Conservation (phyloP, 108 stramenopile species). For the Epipyxis sp. region DNA sequence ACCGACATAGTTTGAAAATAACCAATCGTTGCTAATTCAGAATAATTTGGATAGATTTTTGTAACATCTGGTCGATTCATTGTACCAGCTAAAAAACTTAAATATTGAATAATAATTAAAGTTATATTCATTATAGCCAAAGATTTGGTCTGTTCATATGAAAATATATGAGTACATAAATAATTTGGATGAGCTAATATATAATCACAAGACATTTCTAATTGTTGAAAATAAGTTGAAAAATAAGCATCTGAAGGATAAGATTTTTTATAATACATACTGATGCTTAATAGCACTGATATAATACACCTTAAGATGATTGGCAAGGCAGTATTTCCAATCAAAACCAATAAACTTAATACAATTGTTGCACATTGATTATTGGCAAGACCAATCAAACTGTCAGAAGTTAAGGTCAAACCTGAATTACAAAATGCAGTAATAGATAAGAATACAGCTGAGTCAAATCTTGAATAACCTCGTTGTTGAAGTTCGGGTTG, state of each 20-base stretch:
- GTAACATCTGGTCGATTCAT: background rate
- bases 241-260: background rate
- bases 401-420: slow-evolving; percentile 60
- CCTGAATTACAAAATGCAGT: background rate
- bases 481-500: background rate
- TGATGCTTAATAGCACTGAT: background rate
- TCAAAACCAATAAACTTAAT: background rate
- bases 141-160: background rate
- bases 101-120: background rate
- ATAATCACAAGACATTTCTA: background rate
- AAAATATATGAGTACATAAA: background rate
- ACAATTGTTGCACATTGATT: background rate
- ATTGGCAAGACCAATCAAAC: background rate
- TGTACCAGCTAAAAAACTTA: background rate
- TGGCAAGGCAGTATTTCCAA: background rate
- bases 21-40: background rate
- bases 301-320: background rate
- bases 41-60: background rate
- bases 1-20: slow-evolving; percentile 13
- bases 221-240: too few relatives aligned
- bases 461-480: background rate
- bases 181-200: background rate
- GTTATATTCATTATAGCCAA: background rate
- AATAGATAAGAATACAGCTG: background rate
- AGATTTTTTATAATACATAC: background rate